phyloP scores from a whole-genome alignment of 2,329 filamentous ascomycete genomes.

The Monosporascus sp. region DNA sequence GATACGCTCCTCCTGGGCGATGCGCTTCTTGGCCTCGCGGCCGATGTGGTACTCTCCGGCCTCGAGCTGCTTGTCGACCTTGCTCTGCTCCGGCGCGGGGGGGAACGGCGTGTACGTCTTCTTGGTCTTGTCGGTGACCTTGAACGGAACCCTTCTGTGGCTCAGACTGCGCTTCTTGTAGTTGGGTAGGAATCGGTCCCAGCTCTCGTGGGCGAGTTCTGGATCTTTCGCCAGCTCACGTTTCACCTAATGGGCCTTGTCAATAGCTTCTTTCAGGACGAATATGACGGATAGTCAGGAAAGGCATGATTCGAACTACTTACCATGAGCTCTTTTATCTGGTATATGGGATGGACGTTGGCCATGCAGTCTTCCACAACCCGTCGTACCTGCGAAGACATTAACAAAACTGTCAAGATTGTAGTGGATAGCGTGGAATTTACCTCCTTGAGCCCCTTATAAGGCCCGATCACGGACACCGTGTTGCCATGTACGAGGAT shows the following conservation, averaged over 20 bases:
- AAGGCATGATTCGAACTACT: slow-evolving; percentile 57
- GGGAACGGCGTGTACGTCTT: slow-evolving; percentile 97
- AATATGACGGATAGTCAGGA: too few relatives aligned
- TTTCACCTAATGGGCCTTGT: slow-evolving; percentile 63
- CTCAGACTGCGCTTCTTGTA: slow-evolving; percentile 92
- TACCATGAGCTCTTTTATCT: slow-evolving; percentile 70
- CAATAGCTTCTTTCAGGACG: slow-evolving; percentile 25
- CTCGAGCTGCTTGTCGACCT: slow-evolving; percentile 96
- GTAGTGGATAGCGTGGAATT: not conserved
- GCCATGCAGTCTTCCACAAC: slow-evolving; percentile 94
- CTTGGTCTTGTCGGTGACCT: slow-evolving; percentile 87
- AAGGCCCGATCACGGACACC: slow-evolving; percentile 84
- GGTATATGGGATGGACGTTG: slow-evolving; percentile 94
- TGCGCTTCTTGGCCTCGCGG: slow-evolving; percentile 87
- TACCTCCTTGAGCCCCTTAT: slow-evolving; percentile 84
- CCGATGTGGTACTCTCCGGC: slow-evolving; percentile 93
- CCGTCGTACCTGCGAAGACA: slow-evolving; percentile 50
- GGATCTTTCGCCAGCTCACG: slow-evolving; percentile 87
- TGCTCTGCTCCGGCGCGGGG: slow-evolving; percentile 95
- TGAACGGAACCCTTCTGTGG: slow-evolving; percentile 75
- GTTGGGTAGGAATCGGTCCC: slow-evolving; percentile 93
- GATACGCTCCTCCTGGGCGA: slow-evolving; percentile 69
- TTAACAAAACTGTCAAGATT: not conserved
- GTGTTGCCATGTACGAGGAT: slow-evolving; percentile 97
- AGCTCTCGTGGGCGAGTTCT: slow-evolving; percentile 78